Evolutionary conservation across 2,329 filamentous ascomycete genomes (phyloP).

Genomic region (Cladosporium sp.): DNA sequence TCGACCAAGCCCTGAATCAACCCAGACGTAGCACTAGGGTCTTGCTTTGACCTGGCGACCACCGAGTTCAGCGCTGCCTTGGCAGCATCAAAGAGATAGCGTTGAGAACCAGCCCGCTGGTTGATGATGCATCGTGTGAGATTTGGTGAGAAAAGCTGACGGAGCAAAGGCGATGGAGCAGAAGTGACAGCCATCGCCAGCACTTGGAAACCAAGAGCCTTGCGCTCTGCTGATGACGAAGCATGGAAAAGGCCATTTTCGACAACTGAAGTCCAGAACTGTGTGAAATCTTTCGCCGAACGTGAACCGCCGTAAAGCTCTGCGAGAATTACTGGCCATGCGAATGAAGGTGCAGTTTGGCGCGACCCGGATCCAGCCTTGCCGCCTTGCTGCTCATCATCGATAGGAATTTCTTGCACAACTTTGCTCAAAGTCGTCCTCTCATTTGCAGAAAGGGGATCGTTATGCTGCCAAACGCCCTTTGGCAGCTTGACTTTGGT

Average conservation of each 20-base stretch:
- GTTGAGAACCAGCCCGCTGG: slow-evolving; percentile 73
- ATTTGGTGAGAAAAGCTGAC: slow-evolving; percentile 76
- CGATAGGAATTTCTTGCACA: slow-evolving; percentile 70
- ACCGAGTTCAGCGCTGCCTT: slow-evolving; percentile 73
- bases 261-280: slow-evolving; percentile 84
- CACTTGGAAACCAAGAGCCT: slow-evolving; percentile 87
- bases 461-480: slow-evolving; percentile 70
- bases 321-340: slow-evolving; percentile 77
- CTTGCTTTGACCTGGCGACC: slow-evolving; percentile 62
- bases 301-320: slow-evolving; percentile 32
- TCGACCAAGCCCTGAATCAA: slow-evolving; percentile 69
- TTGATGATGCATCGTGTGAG: slow-evolving; percentile 80
- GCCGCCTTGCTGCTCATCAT: slow-evolving; percentile 41
- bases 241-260: slow-evolving; percentile 85
- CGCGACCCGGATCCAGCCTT: slow-evolving; percentile 60
- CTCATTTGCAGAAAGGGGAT: slow-evolving; percentile 71
- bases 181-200: slow-evolving; percentile 72
- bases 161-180: slow-evolving; percentile 51
- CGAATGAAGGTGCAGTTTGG: slow-evolving; percentile 78
- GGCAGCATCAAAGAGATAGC: slow-evolving; percentile 78
- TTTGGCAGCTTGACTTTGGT: slow-evolving; percentile 64
- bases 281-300: slow-evolving; percentile 55
- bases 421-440: slow-evolving; percentile 70
- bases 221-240: slow-evolving; percentile 80
- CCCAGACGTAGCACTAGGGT: slow-evolving; percentile 59